phyloP scores from a whole-genome alignment of 768 basidiomycete species.

The Podaxis mareebaensis region DNA sequence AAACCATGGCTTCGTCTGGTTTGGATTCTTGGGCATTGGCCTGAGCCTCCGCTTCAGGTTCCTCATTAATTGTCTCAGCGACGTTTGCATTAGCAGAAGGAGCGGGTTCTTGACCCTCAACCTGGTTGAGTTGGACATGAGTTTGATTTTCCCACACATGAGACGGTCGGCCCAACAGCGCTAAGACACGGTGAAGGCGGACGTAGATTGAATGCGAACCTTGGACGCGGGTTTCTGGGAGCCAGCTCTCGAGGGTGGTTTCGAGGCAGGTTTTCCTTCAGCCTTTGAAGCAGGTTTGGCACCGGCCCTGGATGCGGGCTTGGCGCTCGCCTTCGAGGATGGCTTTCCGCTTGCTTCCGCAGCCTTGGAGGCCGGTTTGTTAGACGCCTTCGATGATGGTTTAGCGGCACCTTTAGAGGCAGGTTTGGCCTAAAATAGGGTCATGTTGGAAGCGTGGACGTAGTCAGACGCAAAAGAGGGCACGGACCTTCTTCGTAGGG shows the following conservation, averaged over 20 bases:
- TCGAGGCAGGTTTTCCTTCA: slow-evolving; percentile 46
- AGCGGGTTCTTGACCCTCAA: slow-evolving; percentile 39
- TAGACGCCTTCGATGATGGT: slow-evolving; percentile 43
- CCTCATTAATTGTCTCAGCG: slow-evolving; percentile 56
- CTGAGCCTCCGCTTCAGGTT: slow-evolving; percentile 46
- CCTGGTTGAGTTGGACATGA: slow-evolving; percentile 27
- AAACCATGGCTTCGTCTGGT: slow-evolving; percentile 17
- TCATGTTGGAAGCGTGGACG: background rate
- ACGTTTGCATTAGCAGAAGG: slow-evolving; percentile 33
- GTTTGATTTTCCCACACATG: slow-evolving; percentile 19
- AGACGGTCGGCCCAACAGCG: background rate
- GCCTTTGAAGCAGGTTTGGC: slow-evolving; percentile 45
- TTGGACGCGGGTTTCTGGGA: slow-evolving; percentile 69
- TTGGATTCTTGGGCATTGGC: slow-evolving; percentile 28
- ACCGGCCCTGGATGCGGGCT: slow-evolving; percentile 41
- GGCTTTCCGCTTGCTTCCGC: slow-evolving; percentile 25
- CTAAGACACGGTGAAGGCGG: slow-evolving; percentile 10
- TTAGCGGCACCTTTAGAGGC: slow-evolving; percentile 41
- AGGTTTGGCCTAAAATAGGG: slow-evolving; percentile 38
- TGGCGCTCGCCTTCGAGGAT: slow-evolving; percentile 29
- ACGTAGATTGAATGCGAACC: slow-evolving; percentile 32
- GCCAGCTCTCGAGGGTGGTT: slow-evolving; percentile 57
- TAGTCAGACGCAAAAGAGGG: background rate
- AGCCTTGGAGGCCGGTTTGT: slow-evolving; percentile 44
- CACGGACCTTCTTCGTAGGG: slow-evolving; percentile 62